These are phyloP conservation scores for Calonectria pseudoreteaudii DNA, from an alignment of 2,329 filamentous ascomycete species.

Conservation along the genomic window DNA sequence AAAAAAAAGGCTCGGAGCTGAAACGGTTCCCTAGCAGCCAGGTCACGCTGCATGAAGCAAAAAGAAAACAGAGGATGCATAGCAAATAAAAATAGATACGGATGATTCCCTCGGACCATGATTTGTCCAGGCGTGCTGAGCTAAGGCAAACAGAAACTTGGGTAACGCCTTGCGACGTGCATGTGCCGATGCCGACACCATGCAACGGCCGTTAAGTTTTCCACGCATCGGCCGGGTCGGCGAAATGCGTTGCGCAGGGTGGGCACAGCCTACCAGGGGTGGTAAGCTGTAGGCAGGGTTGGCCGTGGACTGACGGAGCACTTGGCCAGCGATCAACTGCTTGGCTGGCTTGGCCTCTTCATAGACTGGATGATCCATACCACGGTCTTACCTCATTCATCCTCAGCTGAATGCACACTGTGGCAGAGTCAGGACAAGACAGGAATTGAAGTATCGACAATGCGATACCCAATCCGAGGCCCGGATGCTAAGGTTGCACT, in stretches of 20 bases:
- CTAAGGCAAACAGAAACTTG: not conserved
- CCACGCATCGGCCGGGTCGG: conserved; percentile 4
- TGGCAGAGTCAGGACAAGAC: not conserved
- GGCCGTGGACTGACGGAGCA: not conserved
- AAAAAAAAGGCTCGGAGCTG: not conserved
- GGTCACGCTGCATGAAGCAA: not conserved
- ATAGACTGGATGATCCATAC: conserved; percentile 12
- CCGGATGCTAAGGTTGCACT: not conserved
- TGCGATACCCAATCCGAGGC: not conserved
- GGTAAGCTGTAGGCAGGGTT: not conserved
- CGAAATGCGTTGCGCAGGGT: conserved; percentile 12
- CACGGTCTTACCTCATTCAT: conserved; percentile 2
- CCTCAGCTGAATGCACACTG: not conserved
- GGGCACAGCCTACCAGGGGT: conserved; percentile 18
- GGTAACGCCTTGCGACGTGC: not conserved
- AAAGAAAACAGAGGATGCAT: not conserved
- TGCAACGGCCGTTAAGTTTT: conserved; percentile 1
- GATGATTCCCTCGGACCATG: not conserved
- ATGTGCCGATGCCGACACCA: not conserved
- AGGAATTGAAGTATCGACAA: not conserved
- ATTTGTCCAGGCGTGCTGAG: not conserved
- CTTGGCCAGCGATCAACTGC: conserved; percentile 15
- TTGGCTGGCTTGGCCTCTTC: conserved; percentile 12
- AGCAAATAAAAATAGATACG: not conserved
- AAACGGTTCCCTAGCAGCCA: not conserved